Evolutionary conservation across 2,329 filamentous ascomycete genomes (phyloP), one percentile per base, ranked within the genome.

Genomic region (Nannizziopsis arthrosporioides): DNA sequence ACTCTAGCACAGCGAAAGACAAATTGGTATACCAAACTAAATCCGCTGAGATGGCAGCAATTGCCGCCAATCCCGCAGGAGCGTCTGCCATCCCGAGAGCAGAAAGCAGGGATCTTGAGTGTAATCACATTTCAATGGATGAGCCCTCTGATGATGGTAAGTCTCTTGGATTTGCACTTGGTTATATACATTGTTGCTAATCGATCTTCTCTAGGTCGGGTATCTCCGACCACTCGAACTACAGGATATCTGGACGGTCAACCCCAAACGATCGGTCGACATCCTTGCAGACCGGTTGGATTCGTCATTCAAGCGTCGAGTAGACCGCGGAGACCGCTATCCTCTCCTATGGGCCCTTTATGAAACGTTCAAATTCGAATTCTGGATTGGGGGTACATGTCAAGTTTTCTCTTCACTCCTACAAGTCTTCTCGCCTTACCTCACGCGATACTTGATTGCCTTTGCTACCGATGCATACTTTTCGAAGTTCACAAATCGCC

Each of bases 201-300:
- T 31, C n/a, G 35, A 37, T 14, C 2, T 32, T 17, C 38, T 47
- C 18, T 56, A 86, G 81, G 77, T 80, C 35, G 92, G 92, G 32
- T 96, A 95, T 66, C 81, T 86, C 61, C 81, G 92, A 11, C 79
- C 81, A 1, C 74, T 98, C 1, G 83, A 94, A 59, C 69, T 81
- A 48, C 85, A 84, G 55, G 92, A 98, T 63, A 80, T 98, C 49
- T 96, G 88, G 83, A 70, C 74, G 1, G 84, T 96, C 56, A 95
- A 95, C 54, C 89, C 89, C 0, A 70, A 84, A 51, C 76, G 92
- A 51, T 76, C 79, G 12, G 80, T 86, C 39, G 80, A 85, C 53
- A 70, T 79, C 9, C 71, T 94, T 64, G 80, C 84, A 6, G 65
- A 68, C 6, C 82, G 74, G 55, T 69, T 94, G 40, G 75, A 81